Percentiles rank a stretch among this genome's conserved stretches.
phyloP scores from a whole-genome alignment of 2,329 filamentous ascomycete species.

The Bretziella fagacearum region DNA sequence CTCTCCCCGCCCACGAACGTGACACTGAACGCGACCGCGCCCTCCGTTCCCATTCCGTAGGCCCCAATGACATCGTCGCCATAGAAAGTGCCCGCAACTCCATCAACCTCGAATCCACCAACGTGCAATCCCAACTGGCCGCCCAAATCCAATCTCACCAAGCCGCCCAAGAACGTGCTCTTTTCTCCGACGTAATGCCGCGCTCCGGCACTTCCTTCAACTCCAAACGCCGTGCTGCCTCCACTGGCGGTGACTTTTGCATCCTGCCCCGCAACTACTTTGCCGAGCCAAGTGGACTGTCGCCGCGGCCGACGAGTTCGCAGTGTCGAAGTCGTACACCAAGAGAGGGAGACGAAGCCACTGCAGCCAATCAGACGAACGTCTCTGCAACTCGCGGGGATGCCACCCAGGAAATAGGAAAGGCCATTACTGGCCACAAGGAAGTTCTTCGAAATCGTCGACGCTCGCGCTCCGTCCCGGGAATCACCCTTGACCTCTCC shows the following conservation, averaged over 20 bases:
- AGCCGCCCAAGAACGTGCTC: conserved; percentile 12
- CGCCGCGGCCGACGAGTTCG: conserved; percentile 43
- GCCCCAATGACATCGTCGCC: conserved; percentile 35
- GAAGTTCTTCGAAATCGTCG: conserved; percentile 29
- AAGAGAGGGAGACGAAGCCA: conserved; percentile 26
- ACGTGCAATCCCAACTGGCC: too few species aligned
- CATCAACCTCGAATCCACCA: conserved; percentile 28
- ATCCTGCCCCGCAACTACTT: conserved; percentile 6
- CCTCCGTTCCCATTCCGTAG: conserved; percentile 43
- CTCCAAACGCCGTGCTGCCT: conserved; percentile 12
- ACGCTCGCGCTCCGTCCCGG: conserved; percentile 42
- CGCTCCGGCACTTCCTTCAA: neutral
- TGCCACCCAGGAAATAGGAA: conserved; percentile 29
- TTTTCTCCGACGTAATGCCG: neutral
- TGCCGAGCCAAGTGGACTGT: conserved; percentile 28
- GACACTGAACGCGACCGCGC: conserved; percentile 45
- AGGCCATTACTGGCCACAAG: conserved; percentile 40
- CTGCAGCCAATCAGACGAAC: conserved; percentile 15
- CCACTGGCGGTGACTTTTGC: conserved; percentile 9
- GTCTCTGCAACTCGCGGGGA: neutral
- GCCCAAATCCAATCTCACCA: neutral
- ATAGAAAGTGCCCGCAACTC: conserved; percentile 39
- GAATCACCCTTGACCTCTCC: conserved; percentile 27
- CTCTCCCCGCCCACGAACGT: conserved; percentile 43
- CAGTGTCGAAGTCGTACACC: conserved; percentile 33